A percentile compares a stretch with the other conserved stretches of the same genome.
Evolutionary conservation across 2,329 filamentous ascomycete species (phyloP).

Genomic region (Fusarium udum): DNA sequence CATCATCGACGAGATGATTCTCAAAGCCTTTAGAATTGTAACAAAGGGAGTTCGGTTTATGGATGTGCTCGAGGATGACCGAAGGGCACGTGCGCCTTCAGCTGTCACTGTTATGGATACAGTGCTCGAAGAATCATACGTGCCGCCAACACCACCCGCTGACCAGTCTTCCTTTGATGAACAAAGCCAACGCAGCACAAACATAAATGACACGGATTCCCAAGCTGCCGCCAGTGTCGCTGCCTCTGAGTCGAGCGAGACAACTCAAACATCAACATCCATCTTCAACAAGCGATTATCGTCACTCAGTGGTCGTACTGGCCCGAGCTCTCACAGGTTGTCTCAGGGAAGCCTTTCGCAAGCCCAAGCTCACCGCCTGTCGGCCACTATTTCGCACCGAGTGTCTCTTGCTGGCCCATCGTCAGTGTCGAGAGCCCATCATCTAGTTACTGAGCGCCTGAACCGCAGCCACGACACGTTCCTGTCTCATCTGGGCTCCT

Average conservation of each 20-base stretch:
- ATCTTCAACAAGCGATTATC: slow-evolving; percentile 59
- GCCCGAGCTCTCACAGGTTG: slow-evolving; percentile 46
- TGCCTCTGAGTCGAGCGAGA: slow-evolving; percentile 50
- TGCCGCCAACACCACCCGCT: slow-evolving; percentile 71
- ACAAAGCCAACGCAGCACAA: slow-evolving; percentile 44
- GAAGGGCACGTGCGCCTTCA: slow-evolving; percentile 58
- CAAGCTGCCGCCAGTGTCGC: slow-evolving; percentile 49
- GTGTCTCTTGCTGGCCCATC: slow-evolving; percentile 79
- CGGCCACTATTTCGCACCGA: slow-evolving; percentile 72
- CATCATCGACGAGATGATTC: slow-evolving; percentile 89
- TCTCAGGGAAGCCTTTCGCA: slow-evolving; percentile 51
- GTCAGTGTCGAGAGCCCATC: slow-evolving; percentile 69
- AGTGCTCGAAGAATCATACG: slow-evolving; percentile 65
- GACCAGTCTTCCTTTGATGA: slow-evolving; percentile 63
- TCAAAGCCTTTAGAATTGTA: slow-evolving; percentile 95
- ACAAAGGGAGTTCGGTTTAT: slow-evolving; percentile 89
- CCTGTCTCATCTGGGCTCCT: slow-evolving; percentile 88
- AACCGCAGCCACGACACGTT: slow-evolving; percentile 86
- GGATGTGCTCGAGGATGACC: slow-evolving; percentile 80
- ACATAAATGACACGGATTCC: slow-evolving; percentile 55
- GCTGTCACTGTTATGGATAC: slow-evolving; percentile 70
- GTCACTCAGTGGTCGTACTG: slow-evolving; percentile 51
- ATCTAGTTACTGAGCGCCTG: slow-evolving; percentile 85
- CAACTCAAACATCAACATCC: slow-evolving; percentile 47
- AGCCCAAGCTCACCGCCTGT: slow-evolving; percentile 57